Conservation (phyloP, 495 filamentous ascomycete species). For the Hypoxylon trugodes region DNA sequence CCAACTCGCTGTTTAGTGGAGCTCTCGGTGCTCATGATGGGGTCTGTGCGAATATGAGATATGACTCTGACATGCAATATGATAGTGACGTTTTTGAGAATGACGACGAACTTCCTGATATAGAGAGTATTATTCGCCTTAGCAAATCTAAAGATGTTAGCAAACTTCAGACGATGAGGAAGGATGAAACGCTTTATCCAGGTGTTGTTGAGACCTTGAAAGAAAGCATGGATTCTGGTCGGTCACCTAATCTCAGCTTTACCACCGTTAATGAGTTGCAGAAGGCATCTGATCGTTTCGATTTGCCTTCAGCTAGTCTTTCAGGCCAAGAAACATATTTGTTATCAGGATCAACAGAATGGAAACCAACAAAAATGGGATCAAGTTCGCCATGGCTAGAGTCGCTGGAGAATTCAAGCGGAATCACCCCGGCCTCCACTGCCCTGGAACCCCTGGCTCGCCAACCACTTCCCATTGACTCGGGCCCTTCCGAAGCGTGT, state of each 20-base stretch:
- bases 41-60: neutral
- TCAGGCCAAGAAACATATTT: neutral
- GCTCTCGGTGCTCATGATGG: neutral
- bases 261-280: slow-evolving; percentile 46
- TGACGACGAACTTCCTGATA: slow-evolving; percentile 38
- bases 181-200: slow-evolving; percentile 42
- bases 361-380: neutral
- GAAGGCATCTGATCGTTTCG: slow-evolving; percentile 35
- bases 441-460: neutral
- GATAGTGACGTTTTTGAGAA: slow-evolving; percentile 25
- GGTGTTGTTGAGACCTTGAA: slow-evolving; percentile 35
- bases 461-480: slow-evolving; percentile 14
- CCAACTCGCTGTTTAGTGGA: neutral
- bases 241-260: slow-evolving; percentile 42
- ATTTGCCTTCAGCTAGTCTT: slow-evolving; percentile 21
- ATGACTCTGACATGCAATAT: neutral
- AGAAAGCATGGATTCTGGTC: slow-evolving; percentile 44
- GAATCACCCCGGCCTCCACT: neutral
- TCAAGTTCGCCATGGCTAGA: slow-evolving; percentile 10
- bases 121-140: slow-evolving; percentile 26
- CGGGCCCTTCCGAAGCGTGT: slow-evolving; percentile 14
- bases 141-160: slow-evolving; percentile 32
- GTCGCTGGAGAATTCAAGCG: no score
- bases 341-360: neutral
- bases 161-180: slow-evolving; percentile 45